phyloP scores from a whole-genome alignment of 208 protist species.

The Acanthamoeba triangularis region DNA sequence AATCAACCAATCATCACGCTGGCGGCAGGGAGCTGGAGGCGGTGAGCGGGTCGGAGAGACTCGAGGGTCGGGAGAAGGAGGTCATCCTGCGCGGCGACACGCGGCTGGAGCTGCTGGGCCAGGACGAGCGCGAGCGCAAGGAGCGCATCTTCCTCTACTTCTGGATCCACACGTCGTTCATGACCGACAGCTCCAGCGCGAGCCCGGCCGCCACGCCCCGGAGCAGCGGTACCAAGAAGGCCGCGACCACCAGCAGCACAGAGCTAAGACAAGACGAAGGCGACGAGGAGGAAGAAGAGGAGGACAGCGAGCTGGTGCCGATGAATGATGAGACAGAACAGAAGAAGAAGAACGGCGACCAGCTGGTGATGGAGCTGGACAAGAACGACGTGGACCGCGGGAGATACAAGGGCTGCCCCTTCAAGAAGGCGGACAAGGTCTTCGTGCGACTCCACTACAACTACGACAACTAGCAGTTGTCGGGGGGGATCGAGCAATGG shows the following conservation, averaged over 20 bases:
- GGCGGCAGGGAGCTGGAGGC: not conserved
- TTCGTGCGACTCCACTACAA: slow-evolving; percentile 45
- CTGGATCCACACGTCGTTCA: slow-evolving; percentile 68
- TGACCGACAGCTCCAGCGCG: not conserved
- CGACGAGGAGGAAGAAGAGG: not conserved
- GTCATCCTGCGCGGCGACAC: slow-evolving; percentile 48
- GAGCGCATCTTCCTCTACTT: slow-evolving; percentile 75
- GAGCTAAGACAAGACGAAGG: slow-evolving; percentile 9
- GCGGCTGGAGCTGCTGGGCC: slow-evolving; percentile 20
- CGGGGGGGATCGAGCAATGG: no score
- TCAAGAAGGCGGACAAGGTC: slow-evolving; percentile 47
- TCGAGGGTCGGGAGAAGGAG: slow-evolving; percentile 2
- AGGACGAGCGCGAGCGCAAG: slow-evolving; percentile 33
- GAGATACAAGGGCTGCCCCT: slow-evolving; percentile 37
- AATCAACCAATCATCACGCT: not conserved
- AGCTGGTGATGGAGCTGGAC: slow-evolving; percentile 36
- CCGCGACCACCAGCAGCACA: not conserved
- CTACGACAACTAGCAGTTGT: not conserved
- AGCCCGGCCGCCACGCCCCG: not conserved
- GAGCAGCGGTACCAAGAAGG: not conserved
- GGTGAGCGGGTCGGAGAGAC: not conserved
- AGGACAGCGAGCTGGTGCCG: not conserved
- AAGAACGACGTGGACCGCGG: slow-evolving; percentile 31
- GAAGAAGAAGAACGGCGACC: not conserved
- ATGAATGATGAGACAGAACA: not conserved